Base-by-base conservation (phyloP, 139 green algal genomes). In the Eudorina sp. region DNA sequence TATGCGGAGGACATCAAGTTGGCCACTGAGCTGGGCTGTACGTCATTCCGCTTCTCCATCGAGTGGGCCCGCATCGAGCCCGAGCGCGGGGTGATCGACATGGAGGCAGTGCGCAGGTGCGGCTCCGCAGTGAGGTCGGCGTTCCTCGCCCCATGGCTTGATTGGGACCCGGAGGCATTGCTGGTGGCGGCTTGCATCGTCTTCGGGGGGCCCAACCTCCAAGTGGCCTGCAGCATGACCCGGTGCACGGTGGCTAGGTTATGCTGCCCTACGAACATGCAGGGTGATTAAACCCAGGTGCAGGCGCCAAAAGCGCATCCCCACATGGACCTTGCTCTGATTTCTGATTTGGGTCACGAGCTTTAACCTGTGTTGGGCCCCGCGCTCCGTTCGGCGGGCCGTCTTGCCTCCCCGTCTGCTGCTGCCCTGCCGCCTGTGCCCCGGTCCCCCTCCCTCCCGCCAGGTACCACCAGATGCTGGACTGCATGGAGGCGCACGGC, bases 61-160 rank as follows among this genome's bases (percentile, higher is more conserved):
- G 96, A 98, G 90, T 98, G 96, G 96, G 89, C 90, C 29, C 92
- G 96, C 79, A 93, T 98, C 7, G 92, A 96, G 81, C 96, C 96
- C 6, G 60, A 53, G 38, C 85, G 74, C 7, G 94, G 94, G 4
- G n/a, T 92, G 38, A 90, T 95, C 18, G 94, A 97, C 86, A n/a
- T 89, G 66, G 81, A 68, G 4, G 96, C 96, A 6, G 89, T 98
- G 40, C 31, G 88, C 43, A 89, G 93, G 93, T 93, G 69, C 21
- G 86, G 29, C 13, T 13, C 51, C 16, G 51, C 51, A 58, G 51
- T 58, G 51, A 58, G 16, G 51, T 58, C 13, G 51, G n/a, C n/a
- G n/a, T n/a, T n/a, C n/a, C n/a, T n/a, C n/a, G n/a, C n/a, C n/a
- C n/a, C n/a, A n/a, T n/a, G n/a, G n/a, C n/a, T n/a, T n/a, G n/a